phyloP scores from a whole-genome alignment of 805 yeast species.

The Wilhelminamyces savonicus region DNA sequence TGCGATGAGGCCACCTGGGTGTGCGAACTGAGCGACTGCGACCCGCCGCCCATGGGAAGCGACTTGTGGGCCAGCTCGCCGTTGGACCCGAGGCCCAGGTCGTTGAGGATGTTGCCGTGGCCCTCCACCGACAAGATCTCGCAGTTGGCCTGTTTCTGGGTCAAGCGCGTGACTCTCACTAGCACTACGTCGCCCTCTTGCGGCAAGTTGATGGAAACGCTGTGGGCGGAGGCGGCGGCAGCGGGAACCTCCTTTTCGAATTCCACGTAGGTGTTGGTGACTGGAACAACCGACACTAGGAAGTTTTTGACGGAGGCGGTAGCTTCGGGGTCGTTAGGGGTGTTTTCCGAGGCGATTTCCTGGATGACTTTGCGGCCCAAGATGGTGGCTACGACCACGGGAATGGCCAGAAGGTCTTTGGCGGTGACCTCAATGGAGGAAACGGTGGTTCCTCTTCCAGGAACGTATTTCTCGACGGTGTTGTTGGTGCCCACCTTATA shows the following conservation, averaged over 20 bases:
- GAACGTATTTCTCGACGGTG: slow-evolving; percentile 37
- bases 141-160: slow-evolving; percentile 64
- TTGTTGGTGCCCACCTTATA: slow-evolving; percentile 23
- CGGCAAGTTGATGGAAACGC: slow-evolving; percentile 56
- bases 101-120: slow-evolving; percentile 49
- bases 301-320: slow-evolving; percentile 9
- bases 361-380: slow-evolving; percentile 49
- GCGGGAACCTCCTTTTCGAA: slow-evolving; percentile 14
- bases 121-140: slow-evolving; percentile 69
- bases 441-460: slow-evolving; percentile 63
- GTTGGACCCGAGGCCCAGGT: slow-evolving; percentile 61
- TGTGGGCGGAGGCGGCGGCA: no score
- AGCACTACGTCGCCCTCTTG: slow-evolving; percentile 80
- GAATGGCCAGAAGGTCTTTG: slow-evolving; percentile 19
- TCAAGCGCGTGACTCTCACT: slow-evolving; percentile 64
- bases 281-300: slow-evolving; percentile 26
- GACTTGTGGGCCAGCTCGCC: slow-evolving; percentile 34
- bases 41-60: slow-evolving; percentile 47
- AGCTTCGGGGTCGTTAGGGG: slow-evolving; percentile 1
- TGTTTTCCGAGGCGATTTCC: slow-evolving; percentile 13
- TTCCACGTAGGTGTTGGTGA: slow-evolving; percentile 17
- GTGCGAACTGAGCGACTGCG: slow-evolving; percentile 34
- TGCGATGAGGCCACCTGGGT: slow-evolving; percentile 35
- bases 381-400: slow-evolving; percentile 51
- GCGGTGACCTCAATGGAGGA: slow-evolving; percentile 38